A percentile compares a stretch with the other conserved stretches of the same genome.
These are phyloP conservation scores for Inga leiocalycina DNA, from an alignment of 306 rosid genomes.

Conservation along the genomic window DNA sequence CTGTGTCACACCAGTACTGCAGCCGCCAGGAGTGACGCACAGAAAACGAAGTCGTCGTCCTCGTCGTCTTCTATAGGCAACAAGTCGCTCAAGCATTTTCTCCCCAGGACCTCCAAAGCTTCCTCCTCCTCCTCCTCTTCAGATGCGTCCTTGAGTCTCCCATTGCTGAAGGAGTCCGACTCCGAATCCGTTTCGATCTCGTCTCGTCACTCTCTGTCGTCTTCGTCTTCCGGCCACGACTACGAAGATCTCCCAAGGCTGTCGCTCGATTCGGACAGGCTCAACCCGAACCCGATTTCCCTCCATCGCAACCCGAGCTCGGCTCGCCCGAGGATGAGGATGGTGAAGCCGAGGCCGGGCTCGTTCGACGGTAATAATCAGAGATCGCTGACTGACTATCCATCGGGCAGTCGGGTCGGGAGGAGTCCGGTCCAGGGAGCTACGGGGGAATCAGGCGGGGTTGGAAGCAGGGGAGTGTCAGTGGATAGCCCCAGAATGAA, in stretches of 20 bases:
- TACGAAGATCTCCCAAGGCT: slow-evolving; percentile 86
- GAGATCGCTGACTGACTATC: slow-evolving; percentile 40
- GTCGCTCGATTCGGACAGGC: slow-evolving; percentile 76
- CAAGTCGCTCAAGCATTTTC: slow-evolving; percentile 66
- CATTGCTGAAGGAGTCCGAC: slow-evolving; percentile 63
- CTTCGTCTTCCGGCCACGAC: slow-evolving; percentile 83
- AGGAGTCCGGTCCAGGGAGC: slow-evolving; percentile 61
- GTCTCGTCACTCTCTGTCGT: slow-evolving; percentile 87
- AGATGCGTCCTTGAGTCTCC: slow-evolving; percentile 47
- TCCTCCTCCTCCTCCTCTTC: slow-evolving; percentile 22
- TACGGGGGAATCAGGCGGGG: slow-evolving; percentile 33
- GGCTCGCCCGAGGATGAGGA: slow-evolving; percentile 36
- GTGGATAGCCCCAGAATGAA: slow-evolving; percentile 94
- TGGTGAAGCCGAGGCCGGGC: slow-evolving; percentile 47
- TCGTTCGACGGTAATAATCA: slow-evolving; percentile 43
- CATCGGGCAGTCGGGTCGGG: slow-evolving; percentile 38
- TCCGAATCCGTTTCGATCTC: slow-evolving; percentile 72
- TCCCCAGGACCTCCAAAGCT: slow-evolving; percentile 59
- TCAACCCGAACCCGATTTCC: slow-evolving; percentile 30
- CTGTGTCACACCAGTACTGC: slow-evolving; percentile 48
- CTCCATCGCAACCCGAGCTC: slow-evolving; percentile 24
- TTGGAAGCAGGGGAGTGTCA: slow-evolving; percentile 71
- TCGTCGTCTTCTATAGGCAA: slow-evolving; percentile 29
- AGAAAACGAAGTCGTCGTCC: slow-evolving; percentile 37
- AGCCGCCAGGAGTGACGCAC: slow-evolving; percentile 39